Evolutionary conservation across 2,329 filamentous ascomycete genomes (phyloP).

Genomic region (Colletotrichum brevisporum): DNA sequence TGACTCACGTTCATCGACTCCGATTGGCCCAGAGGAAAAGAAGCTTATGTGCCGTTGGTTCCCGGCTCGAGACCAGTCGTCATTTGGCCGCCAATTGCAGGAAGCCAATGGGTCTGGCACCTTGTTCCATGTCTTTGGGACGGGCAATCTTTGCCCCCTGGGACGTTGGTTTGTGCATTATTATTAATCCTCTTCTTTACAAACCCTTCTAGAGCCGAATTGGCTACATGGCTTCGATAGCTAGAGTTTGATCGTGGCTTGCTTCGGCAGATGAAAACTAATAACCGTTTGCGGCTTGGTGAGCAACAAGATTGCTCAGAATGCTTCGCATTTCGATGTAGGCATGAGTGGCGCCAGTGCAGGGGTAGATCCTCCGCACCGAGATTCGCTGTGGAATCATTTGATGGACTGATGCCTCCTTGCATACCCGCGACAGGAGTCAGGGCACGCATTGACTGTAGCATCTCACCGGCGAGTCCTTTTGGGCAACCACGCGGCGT

Average conservation of each 20-base stretch:
- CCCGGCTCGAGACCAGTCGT: not conserved
- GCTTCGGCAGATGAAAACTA: conserved; percentile 5
- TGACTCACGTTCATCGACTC: not conserved
- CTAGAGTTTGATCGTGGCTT: not conserved
- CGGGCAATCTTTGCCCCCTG: conserved; percentile 10
- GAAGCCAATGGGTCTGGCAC: not conserved
- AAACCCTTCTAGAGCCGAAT: not conserved
- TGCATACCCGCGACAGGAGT: too few relatives aligned
- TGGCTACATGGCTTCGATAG: not conserved
- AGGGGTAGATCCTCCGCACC: too few relatives aligned
- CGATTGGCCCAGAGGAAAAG: conserved; percentile 11
- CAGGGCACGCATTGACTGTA: not conserved
- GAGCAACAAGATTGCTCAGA: too few relatives aligned
- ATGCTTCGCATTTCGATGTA: too few relatives aligned
- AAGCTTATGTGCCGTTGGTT: conserved; percentile 7
- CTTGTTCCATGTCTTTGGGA: conserved; percentile 1
- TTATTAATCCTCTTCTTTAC: conserved; percentile 20
- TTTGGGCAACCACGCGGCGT: not conserved
- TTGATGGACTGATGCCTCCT: too few relatives aligned
- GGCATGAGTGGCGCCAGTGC: too few relatives aligned
- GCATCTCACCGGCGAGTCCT: not conserved
- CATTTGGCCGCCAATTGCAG: conserved; percentile 5
- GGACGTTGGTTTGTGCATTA: not conserved
- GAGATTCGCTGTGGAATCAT: too few relatives aligned
- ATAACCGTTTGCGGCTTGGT: too few relatives aligned